phyloP scores from a whole-genome alignment of 805 yeast species.

The Jamesozyma piceae region DNA sequence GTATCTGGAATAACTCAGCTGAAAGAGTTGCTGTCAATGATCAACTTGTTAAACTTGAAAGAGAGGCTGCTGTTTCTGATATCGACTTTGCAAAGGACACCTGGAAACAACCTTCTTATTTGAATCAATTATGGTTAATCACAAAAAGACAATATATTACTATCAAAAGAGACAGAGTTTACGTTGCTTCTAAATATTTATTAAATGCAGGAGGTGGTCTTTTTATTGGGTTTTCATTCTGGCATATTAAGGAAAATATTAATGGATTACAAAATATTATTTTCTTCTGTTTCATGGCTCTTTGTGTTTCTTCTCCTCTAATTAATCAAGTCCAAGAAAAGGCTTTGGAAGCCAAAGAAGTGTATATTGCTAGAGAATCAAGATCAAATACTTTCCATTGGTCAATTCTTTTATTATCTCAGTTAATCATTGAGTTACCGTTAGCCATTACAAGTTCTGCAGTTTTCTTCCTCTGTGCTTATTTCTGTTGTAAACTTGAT shows the following conservation, averaged over 20 bases:
- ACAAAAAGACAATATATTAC: slow-evolving; percentile 35
- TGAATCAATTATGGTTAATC: slow-evolving; percentile 36
- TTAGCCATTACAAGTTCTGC: slow-evolving; percentile 43
- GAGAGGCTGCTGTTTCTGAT: slow-evolving; percentile 12
- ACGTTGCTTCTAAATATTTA: slow-evolving; percentile 51
- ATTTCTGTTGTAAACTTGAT: slow-evolving; percentile 40
- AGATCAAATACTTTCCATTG: slow-evolving; percentile 69
- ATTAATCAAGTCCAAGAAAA: slow-evolving; percentile 57
- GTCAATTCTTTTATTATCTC: slow-evolving; percentile 49
- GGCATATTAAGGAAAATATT: slow-evolving; percentile 43
- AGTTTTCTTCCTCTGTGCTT: slow-evolving; percentile 44
- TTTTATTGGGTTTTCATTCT: slow-evolving; percentile 69
- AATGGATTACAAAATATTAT: slow-evolving; percentile 54
- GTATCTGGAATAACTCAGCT: slow-evolving; percentile 17
- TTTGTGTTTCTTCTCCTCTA: slow-evolving; percentile 49
- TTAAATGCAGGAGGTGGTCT: slow-evolving; percentile 47
- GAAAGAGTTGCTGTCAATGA: slow-evolving; percentile 7
- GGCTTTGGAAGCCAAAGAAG: slow-evolving; percentile 49
- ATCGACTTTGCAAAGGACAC: slow-evolving; percentile 12
- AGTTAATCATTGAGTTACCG: slow-evolving; percentile 51
- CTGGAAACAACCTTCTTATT: slow-evolving; percentile 34
- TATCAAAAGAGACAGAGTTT: slow-evolving; percentile 53
- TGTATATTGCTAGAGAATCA: slow-evolving; percentile 63
- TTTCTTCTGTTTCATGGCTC: slow-evolving; percentile 52
- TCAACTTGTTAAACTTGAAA: slow-evolving; percentile 11